Conservation (phyloP, 176 grass and related monocot genomes). For the Oryza nivara region DNA sequence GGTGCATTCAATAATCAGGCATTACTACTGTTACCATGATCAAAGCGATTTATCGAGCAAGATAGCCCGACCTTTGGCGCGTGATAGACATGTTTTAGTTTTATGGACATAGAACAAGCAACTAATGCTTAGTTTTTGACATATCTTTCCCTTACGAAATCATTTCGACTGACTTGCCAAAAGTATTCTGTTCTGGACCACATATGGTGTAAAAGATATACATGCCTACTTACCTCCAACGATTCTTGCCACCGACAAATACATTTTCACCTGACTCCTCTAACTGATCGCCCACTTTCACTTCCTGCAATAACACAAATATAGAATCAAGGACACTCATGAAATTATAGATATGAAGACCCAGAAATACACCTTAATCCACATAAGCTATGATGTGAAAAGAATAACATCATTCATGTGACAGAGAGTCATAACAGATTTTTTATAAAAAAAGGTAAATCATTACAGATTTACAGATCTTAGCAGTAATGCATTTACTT, state of each 20-base stretch:
- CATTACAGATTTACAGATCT: not conserved
- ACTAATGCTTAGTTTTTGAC: not conserved
- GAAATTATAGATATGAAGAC: not conserved
- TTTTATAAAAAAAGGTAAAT: not conserved
- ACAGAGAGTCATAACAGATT: not conserved
- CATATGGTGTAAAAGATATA: not conserved
- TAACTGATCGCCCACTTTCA: constrained; percentile 77
- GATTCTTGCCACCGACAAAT: constrained; percentile 94
- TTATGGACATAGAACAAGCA: not conserved
- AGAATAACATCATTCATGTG: not conserved
- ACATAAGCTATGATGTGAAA: not conserved
- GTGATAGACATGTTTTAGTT: not conserved
- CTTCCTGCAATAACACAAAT: constrained; percentile 54
- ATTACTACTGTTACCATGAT: constrained; percentile 1
- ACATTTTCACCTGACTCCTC: constrained; percentile 85
- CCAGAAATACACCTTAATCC: constrained; percentile 7
- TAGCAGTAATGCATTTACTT: not conserved
- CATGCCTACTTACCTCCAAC: constrained; percentile 72
- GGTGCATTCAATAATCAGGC: not conserved
- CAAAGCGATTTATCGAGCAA: constrained; percentile 6
- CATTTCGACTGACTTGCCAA: not conserved
- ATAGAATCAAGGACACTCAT: not conserved
- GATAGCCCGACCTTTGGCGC: not conserved
- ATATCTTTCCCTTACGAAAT: not conserved
- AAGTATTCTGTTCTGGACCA: constrained; percentile 8